A percentile compares a stretch with the other conserved stretches of the same genome.
phyloP scores from a whole-genome alignment of 2,329 filamentous ascomycete genomes.

The Trichoderma harzianum region DNA sequence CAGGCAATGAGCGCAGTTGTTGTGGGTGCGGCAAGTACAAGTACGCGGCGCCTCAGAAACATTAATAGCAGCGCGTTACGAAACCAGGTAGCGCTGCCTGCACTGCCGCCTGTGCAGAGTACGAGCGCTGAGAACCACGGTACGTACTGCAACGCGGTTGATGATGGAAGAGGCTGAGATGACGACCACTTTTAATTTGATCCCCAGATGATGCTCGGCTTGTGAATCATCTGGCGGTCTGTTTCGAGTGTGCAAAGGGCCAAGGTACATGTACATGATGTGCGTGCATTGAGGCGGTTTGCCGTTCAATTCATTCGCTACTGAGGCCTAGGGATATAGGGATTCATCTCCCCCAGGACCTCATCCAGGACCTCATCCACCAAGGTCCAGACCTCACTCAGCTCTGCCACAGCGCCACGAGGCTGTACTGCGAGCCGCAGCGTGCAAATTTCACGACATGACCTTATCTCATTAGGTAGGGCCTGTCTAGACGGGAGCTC shows the following conservation, averaged over 20 bases:
- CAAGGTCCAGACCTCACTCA: neutral
- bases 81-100: neutral
- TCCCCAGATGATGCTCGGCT: neutral
- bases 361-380: neutral
- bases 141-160: neutral
- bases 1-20: fast-evolving
- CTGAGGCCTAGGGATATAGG: neutral
- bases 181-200: constrained; percentile 17
- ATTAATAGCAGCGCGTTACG: neutral
- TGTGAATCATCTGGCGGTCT: constrained; percentile 7
- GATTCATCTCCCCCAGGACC: neutral
- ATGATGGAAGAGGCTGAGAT: constrained; percentile 11
- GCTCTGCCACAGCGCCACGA: neutral
- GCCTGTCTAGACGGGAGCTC: neutral
- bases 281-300: neutral
- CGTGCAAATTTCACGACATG: neutral
- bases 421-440: neutral
- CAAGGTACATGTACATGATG: neutral
- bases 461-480: neutral
- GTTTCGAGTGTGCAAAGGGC: neutral
- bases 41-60: neutral
- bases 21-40: neutral
- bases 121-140: neutral
- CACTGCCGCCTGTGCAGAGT: neutral
- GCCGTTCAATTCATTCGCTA: neutral